Evolutionary conservation across 2,329 filamentous ascomycete species (phyloP), one percentile per base, ranked within the genome.

Genomic region (Exophiala xenobiotica): DNA sequence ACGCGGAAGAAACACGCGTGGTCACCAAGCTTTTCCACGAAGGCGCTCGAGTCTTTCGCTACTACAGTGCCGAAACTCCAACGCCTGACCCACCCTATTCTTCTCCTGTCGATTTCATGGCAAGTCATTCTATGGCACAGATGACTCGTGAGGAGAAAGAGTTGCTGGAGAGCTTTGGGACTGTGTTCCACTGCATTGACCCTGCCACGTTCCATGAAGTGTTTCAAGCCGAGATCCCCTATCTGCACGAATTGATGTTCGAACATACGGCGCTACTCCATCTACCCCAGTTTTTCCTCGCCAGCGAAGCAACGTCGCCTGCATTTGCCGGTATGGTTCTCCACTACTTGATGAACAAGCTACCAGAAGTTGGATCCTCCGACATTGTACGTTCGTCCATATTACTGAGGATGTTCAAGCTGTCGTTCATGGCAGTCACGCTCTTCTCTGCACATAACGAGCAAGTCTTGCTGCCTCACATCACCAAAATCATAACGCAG

Each of bases 341-440:
- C 41, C 90, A 95, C 60, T 99, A 99, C 66, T 77, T 99, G 54
- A 99, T 99, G 93, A 88, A 92, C 63, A 87, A 89, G 46, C 95
- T 99, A 51, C 88, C 95, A 57, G 88, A 99, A 67, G 90, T 99
- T 37, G 93, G 93, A 18, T 93, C 90, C 0, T 85, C 87, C 6
- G 90, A 99, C 69, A 85, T 93, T 46, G 90, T 89, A 66, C 95
- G 92, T 69, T 92, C 93, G 0, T 92, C 90, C 4, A 96, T 99
- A 41, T 74, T 99, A 26, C 74, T 99, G 44, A 82, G 95, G 49
- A 82, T 99, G 45, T 99, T 97, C 75, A 99, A 99, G 71, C 74
- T 99, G 44, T 95, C 92, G 0, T 99, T 99, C 69, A 99, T 99
- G 93, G 95, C 95, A 0, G 93, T 99, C 31, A 99, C 93, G 0